Conservation (phyloP, 2,329 filamentous ascomycete species). For the Colletotrichum euphorbiae region DNA sequence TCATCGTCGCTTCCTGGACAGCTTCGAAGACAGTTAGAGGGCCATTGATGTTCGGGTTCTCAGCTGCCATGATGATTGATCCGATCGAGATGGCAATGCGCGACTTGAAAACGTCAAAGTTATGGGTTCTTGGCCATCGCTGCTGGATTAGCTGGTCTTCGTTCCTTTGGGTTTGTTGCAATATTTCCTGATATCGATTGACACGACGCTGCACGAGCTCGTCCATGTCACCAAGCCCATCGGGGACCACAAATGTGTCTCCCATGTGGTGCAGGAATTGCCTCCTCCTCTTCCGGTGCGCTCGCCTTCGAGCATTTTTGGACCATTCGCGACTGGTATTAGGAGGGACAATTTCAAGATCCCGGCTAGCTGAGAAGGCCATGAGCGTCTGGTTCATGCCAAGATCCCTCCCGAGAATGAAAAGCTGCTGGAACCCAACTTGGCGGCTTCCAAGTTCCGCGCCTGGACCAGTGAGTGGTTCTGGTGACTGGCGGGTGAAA, state of each 20-base stretch:
- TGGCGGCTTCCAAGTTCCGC: conserved; percentile 8
- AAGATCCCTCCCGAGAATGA: conserved; percentile 34
- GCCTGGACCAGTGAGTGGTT: conserved; percentile 15
- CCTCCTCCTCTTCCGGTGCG: conserved; percentile 31
- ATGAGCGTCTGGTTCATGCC: conserved; percentile 30
- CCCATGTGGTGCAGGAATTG: conserved; percentile 34
- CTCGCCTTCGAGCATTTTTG: not conserved
- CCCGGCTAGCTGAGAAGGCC: conserved; percentile 13
- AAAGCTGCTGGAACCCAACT: conserved; percentile 36
- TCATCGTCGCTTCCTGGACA: conserved; percentile 23
- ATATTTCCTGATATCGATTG: conserved; percentile 21
- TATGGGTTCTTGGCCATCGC: conserved; percentile 34
- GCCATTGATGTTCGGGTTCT: conserved; percentile 13
- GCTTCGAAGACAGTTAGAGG: conserved; percentile 29
- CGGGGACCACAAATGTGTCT: conserved; percentile 39
- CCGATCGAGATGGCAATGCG: conserved; percentile 38
- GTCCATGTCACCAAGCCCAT: conserved; percentile 38
- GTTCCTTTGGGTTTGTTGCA: not conserved
- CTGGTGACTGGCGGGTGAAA: conserved; percentile 4
- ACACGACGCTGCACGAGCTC: conserved; percentile 34
- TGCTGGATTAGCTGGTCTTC: conserved; percentile 15
- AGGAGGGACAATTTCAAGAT: conserved; percentile 27
- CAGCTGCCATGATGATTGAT: conserved; percentile 36
- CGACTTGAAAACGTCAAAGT: conserved; percentile 33
- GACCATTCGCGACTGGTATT: conserved; percentile 32